A percentile compares a stretch with the other conserved stretches of the same genome.
These are phyloP conservation scores for Phytophthora pini DNA, from an alignment of 352 stramenopile species.

Conservation along the genomic window DNA sequence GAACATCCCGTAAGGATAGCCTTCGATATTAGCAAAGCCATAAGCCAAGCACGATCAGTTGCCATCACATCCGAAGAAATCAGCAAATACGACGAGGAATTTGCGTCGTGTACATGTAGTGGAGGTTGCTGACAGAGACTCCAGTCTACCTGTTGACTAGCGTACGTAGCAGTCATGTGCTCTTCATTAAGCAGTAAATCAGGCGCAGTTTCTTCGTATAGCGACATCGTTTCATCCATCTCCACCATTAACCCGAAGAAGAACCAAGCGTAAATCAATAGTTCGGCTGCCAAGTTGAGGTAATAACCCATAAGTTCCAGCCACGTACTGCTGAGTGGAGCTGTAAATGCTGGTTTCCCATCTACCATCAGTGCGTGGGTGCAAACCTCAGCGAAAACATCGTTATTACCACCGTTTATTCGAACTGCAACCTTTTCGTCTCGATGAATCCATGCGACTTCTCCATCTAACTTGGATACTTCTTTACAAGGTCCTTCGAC, in stretches of 20 bases:
- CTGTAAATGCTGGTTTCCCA: constrained; percentile 65
- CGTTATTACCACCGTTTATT: constrained; percentile 68
- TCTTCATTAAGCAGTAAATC: constrained; percentile 37
- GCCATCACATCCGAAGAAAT: constrained; percentile 44
- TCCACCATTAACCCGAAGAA: constrained; percentile 67
- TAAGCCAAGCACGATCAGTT: constrained; percentile 60
- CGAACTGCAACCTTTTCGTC: constrained; percentile 71
- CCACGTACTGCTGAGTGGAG: constrained; percentile 72
- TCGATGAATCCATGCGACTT: constrained; percentile 77
- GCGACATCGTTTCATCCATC: constrained; percentile 55
- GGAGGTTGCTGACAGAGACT: constrained; percentile 19
- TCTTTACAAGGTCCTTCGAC: constrained; percentile 77
- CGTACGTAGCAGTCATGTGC: constrained; percentile 46
- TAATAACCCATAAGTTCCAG: constrained; percentile 64
- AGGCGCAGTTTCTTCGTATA: constrained; percentile 37
- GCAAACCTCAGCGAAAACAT: constrained; percentile 73
- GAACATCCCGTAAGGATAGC: constrained; percentile 40
- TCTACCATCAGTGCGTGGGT: constrained; percentile 70
- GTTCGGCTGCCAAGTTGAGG: constrained; percentile 51
- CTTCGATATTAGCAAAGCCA: constrained; percentile 48
- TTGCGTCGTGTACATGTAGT: constrained; percentile 8
- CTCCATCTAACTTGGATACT: constrained; percentile 70
- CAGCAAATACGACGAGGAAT: constrained; percentile 32
- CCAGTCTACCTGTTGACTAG: constrained; percentile 37
- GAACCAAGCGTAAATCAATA: constrained; percentile 64